Percentiles rank a stretch among this genome's conserved stretches.
Evolutionary conservation across 495 filamentous ascomycete genomes (phyloP).

Genomic region (Annulohypoxylon bovei): DNA sequence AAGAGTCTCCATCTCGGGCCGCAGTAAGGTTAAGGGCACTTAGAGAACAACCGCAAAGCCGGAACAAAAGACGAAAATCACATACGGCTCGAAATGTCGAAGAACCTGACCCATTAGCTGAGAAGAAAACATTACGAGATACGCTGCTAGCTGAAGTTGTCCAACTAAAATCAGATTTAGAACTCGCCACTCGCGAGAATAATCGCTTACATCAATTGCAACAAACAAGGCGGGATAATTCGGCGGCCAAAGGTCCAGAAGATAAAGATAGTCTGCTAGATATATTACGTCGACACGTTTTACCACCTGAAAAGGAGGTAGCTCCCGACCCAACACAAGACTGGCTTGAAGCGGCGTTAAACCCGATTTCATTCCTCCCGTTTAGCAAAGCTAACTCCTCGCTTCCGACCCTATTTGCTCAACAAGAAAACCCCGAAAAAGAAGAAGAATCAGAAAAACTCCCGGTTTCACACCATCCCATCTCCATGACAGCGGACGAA

Average conservation of each 20-base stretch:
- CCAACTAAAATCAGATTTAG: slow-evolving; percentile 50
- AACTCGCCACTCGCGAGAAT: slow-evolving; percentile 50
- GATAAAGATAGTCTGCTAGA: slow-evolving; percentile 49
- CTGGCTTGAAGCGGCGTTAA: slow-evolving; percentile 53
- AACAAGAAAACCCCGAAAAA: background rate
- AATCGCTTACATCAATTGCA: slow-evolving; percentile 50
- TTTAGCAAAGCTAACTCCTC: slow-evolving; percentile 51
- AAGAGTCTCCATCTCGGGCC: slow-evolving; percentile 20
- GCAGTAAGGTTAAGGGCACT: slow-evolving; percentile 8
- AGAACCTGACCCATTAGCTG: slow-evolving; percentile 50
- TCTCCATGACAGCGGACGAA: slow-evolving; percentile 59
- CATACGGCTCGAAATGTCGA: slow-evolving; percentile 49
- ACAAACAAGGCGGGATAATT: slow-evolving; percentile 10
- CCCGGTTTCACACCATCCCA: slow-evolving; percentile 62
- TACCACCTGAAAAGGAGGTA: slow-evolving; percentile 47
- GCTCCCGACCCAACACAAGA: slow-evolving; percentile 38
- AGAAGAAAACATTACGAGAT: slow-evolving; percentile 52
- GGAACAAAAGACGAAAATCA: slow-evolving; percentile 35
- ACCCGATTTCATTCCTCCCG: slow-evolving; percentile 61
- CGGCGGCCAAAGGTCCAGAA: slow-evolving; percentile 27
- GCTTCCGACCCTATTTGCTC: slow-evolving; percentile 19
- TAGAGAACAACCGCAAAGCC: slow-evolving; percentile 34
- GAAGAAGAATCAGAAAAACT: slow-evolving; percentile 40
- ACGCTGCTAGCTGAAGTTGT: slow-evolving; percentile 51
- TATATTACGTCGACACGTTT: slow-evolving; percentile 50